phyloP scores from a whole-genome alignment of 805 yeast genomes.

The Ogataea methanolica region DNA sequence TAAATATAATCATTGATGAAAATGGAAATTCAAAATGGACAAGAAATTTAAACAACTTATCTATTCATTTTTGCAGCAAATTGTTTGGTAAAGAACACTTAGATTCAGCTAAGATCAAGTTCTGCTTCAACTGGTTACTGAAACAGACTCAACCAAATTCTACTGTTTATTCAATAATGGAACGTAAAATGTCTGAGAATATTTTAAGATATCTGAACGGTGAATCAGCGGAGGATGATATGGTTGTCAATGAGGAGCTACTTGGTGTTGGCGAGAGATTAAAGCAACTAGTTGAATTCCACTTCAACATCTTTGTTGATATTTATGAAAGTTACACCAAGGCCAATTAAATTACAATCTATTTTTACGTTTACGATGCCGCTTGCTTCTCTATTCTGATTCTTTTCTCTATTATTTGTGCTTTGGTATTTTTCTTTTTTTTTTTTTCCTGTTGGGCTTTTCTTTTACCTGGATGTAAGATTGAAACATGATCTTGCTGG shows the following conservation, averaged over 20 bases:
- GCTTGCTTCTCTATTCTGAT: background rate
- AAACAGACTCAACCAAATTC: slow-evolving; percentile 84
- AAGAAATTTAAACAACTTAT: slow-evolving; percentile 65
- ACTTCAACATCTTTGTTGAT: slow-evolving; percentile 77
- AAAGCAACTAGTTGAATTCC: slow-evolving; percentile 66
- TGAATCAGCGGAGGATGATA: slow-evolving; percentile 16
- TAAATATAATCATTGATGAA: slow-evolving; percentile 78
- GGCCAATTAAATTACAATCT: background rate
- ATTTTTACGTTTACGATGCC: too few species aligned
- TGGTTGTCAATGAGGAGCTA: slow-evolving; percentile 44
- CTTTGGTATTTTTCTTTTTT: background rate
- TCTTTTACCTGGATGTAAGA: background rate
- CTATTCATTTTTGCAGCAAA: slow-evolving; percentile 58
- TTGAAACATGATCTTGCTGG: background rate
- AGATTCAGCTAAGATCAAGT: slow-evolving; percentile 44
- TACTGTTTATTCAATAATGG: slow-evolving; percentile 72
- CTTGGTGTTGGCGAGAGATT: slow-evolving; percentile 54
- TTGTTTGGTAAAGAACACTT: slow-evolving; percentile 15
- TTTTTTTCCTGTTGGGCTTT: background rate
- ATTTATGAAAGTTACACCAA: slow-evolving; percentile 39
- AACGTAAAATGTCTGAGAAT: slow-evolving; percentile 55
- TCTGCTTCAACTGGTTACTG: slow-evolving; percentile 73
- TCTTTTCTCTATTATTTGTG: background rate
- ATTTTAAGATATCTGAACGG: slow-evolving; percentile 20
- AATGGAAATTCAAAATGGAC: slow-evolving; percentile 91